Evolutionary conservation across 164 flowering plant genomes (phyloP), one percentile per base, ranked within the genome.

Genomic region (Warburgia ugandensis): DNA sequence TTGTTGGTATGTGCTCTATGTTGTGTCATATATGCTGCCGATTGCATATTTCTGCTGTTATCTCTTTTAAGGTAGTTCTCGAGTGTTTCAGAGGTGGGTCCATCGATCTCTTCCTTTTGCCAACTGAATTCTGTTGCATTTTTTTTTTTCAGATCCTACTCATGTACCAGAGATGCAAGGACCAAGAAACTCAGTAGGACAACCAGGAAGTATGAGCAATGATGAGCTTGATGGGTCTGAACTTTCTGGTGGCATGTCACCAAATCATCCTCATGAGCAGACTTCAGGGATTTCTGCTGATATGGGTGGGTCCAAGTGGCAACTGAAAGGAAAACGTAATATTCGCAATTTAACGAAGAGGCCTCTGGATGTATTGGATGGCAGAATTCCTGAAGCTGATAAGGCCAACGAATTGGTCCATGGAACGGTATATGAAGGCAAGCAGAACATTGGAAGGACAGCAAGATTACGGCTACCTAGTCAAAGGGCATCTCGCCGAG

Each of bases 261-360:
- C 63, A 50, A 67, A 59, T 64, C 71, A 58, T 63, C 43, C 61
- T 29, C 63, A 63, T 35, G 75, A 71, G 17, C 79, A 63, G 22
- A 60, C 30, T 51, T 46, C 59, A 44, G 52, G 45, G 60, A 62
- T 37, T 37, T 60, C 75, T 51, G 58, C 67, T 53, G 65, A 68
- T 68, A 65, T 46, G 37, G 79, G 74, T 25, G 81, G 81, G 25
- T 94, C 97, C 49, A 80, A 83, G 62, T 92, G 99, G 97, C 83
- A 79, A 48, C 55, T 73, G 50, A 94, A 84, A 70, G 88, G 99
- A 57, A 94, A 86, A 63, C 73, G 97, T 56, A 89, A 94, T 47
- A 69, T 61, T 45, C 84, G 95, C 20, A 61, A 66, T 73, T 58
- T 78, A 54, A 45, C 60, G 27, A 84, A 75, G 59, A 73, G 74